These are phyloP conservation scores for Claviceps africana DNA, from an alignment of 2,329 filamentous ascomycete species.

Conservation along the genomic window DNA sequence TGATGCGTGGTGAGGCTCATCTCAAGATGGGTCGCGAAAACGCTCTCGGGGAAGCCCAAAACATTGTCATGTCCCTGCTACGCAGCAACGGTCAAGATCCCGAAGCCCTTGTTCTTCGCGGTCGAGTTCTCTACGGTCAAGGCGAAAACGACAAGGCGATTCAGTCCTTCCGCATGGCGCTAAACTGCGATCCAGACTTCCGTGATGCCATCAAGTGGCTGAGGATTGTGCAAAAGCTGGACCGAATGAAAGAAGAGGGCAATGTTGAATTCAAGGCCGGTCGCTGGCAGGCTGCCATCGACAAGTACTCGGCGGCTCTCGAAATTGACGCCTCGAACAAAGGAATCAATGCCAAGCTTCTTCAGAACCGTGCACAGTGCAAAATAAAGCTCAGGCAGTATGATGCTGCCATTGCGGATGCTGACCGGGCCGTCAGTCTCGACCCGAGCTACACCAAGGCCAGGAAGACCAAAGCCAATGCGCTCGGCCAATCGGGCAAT, in stretches of 20 bases:
- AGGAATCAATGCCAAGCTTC: constrained; percentile 84
- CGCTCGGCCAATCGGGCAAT: constrained; percentile 66
- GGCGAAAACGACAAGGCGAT: constrained; percentile 93
- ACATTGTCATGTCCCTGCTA: constrained; percentile 76
- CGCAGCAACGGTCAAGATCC: constrained; percentile 82
- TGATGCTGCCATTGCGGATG: constrained; percentile 69
- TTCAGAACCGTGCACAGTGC: constrained; percentile 85
- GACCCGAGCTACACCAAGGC: constrained; percentile 83
- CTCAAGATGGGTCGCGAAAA: constrained; percentile 86
- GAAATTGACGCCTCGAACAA: constrained; percentile 79
- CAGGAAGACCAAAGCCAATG: constrained; percentile 85
- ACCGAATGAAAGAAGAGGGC: constrained; percentile 86
- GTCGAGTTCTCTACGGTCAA: constrained; percentile 74
- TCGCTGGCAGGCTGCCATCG: constrained; percentile 64
- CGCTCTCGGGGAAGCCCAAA: constrained; percentile 80
- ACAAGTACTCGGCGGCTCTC: constrained; percentile 72
- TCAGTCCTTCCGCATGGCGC: constrained; percentile 78
- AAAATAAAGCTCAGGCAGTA: constrained; percentile 73
- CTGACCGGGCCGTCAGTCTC: constrained; percentile 66
- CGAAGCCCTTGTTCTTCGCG: constrained; percentile 81
- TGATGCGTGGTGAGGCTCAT: constrained; percentile 84
- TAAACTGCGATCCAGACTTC: constrained; percentile 85
- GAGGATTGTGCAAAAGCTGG: constrained; percentile 78
- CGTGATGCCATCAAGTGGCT: constrained; percentile 79
- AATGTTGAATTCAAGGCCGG: constrained; percentile 82